Evolutionary conservation across 2,329 filamentous ascomycete genomes (phyloP), one percentile per base, ranked within the genome.

Genomic region (Fusarium fujikuroi): DNA sequence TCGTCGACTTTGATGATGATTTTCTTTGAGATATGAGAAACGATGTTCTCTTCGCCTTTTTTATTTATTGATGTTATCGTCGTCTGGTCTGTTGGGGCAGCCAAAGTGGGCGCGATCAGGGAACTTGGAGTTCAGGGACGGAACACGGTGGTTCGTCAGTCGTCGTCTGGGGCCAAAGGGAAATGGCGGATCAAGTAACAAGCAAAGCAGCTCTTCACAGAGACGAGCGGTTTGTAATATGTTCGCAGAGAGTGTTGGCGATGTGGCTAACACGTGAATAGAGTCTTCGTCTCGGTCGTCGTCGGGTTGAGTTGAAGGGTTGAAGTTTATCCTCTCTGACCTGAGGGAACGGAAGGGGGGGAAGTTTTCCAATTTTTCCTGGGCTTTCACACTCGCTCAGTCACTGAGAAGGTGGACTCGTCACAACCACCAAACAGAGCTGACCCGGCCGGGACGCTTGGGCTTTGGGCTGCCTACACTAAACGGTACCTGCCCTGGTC

Each of bases 251-350:
- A 36, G 75, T 76, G 74, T 77, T 43, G 53, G 66, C 74, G 75
- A 68, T 74, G 64, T 25, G 65, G 74, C 74, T 67, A 77, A 77
- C 75, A 77, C 75, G 61, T 65, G 34, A 28, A 46, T 67, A 42
- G 40, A 69, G 40, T 65, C 59, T 77, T 76, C 66, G 73, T 76
- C 72, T 75, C 64, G 73, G 72, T 76, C 74, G 76, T 77, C 75
- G 69, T 75, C 68, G 66, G 66, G 73, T 77, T 75, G 72, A 77
- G 75, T 75, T 75, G 75, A 69, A 76, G 75, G 73, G 75, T 77
- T 72, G 75, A 76, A 77, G 74, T 74, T 74, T 74, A 69, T 72
- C 56, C 43, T 42, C 43, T 37, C 43, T 32, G 50, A 18, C 19
- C 50, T 53, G 50, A 39, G 34, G 34, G 44, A 61, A 23, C 23